A percentile compares a stretch with the other conserved stretches of the same genome.
These are phyloP conservation scores for Apiospora sp. DNA, from an alignment of 2,329 filamentous ascomycete species.

Conservation along the genomic window DNA sequence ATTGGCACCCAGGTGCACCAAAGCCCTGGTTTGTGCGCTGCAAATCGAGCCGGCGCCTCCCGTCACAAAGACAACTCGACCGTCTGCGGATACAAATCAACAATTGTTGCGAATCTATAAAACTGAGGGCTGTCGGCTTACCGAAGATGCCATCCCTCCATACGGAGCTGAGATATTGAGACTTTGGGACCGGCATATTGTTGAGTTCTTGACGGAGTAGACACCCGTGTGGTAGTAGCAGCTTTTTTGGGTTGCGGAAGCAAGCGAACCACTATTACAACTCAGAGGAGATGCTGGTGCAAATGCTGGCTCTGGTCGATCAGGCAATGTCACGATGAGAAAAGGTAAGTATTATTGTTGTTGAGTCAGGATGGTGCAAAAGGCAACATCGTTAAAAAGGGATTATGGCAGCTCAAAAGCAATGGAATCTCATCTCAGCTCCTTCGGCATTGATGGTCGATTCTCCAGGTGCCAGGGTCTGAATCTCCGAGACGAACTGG, in stretches of 20 bases:
- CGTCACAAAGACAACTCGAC: conserved; percentile 93
- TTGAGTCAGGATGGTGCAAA: neutral
- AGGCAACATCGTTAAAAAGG: neutral
- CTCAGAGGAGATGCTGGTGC: neutral
- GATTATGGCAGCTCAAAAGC: neutral
- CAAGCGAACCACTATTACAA: neutral
- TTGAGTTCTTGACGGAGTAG: conserved; percentile 31
- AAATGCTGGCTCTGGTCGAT: neutral
- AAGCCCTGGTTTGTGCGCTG: conserved; percentile 88
- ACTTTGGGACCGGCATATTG: conserved; percentile 73
- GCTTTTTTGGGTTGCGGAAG: conserved; percentile 1
- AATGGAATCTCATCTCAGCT: neutral
- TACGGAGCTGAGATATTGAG: conserved; percentile 80
- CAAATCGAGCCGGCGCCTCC: conserved; percentile 94
- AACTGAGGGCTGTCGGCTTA: conserved; percentile 48
- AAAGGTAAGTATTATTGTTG: neutral
- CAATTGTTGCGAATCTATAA: conserved; percentile 24
- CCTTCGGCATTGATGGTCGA: conserved; percentile 1
- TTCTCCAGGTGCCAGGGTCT: conserved; percentile 12
- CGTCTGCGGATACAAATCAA: conserved; percentile 59
- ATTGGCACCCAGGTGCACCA: conserved; percentile 90
- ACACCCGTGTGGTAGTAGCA: neutral
- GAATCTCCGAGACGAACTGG: conserved; percentile 16
- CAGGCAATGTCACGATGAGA: neutral
- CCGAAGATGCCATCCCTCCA: conserved; percentile 91